These are phyloP conservation scores for Blumeria hordei DNA, from an alignment of 2,329 filamentous ascomycete genomes.

Conservation along the genomic window DNA sequence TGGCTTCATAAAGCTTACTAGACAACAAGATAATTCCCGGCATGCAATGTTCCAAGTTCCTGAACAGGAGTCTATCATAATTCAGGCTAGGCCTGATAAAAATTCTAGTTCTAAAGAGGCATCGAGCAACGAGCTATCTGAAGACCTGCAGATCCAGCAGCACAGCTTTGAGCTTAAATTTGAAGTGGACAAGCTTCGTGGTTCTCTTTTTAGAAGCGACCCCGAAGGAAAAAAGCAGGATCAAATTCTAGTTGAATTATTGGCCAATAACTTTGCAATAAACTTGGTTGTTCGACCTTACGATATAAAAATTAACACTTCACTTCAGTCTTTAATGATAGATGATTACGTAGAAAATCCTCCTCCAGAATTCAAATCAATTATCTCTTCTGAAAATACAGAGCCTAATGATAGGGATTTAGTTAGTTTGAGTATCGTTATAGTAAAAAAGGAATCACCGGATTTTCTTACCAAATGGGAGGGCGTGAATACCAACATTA, in stretches of 20 bases:
- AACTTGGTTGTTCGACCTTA: conserved; percentile 72
- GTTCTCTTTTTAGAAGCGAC: conserved; percentile 74
- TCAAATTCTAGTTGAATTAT: conserved; percentile 64
- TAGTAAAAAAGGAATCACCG: conserved; percentile 73
- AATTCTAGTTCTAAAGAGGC: conserved; percentile 46
- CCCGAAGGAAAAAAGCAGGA: conserved; percentile 54
- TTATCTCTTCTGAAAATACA: conserved; percentile 61
- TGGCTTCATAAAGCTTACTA: conserved; percentile 17
- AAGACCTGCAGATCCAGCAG: conserved; percentile 53
- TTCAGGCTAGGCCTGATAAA: conserved; percentile 32
- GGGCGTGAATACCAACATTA: conserved; percentile 79
- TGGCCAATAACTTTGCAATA: conserved; percentile 71
- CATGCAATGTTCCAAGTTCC: conserved; percentile 55
- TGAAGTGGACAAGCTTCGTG: conserved; percentile 78
- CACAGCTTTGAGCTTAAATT: conserved; percentile 93
- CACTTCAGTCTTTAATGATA: conserved; percentile 63
- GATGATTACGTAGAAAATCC: conserved; percentile 88
- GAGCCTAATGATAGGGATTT: conserved; percentile 61
- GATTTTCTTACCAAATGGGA: conserved; percentile 86
- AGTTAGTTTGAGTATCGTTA: conserved; percentile 70
- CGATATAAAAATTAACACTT: conserved; percentile 83
- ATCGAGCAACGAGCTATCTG: conserved; percentile 27
- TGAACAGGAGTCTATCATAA: conserved; percentile 48
- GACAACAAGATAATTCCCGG: conserved; percentile 26
- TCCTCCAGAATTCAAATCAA: conserved; percentile 80